These are phyloP conservation scores for Candida quercuum DNA, from an alignment of 805 yeast genomes.

Conservation along the genomic window DNA sequence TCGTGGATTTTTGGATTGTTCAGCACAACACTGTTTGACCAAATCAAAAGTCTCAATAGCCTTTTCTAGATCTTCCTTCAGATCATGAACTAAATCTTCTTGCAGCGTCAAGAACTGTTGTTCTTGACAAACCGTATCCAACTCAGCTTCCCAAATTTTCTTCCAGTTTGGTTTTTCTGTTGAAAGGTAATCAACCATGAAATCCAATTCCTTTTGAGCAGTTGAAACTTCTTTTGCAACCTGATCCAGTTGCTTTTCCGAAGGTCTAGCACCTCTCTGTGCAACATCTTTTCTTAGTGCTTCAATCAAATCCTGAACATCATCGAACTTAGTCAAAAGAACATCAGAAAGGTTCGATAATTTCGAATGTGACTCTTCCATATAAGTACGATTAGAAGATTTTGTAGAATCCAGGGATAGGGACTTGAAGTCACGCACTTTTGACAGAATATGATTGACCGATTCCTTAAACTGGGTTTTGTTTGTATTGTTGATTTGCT, in stretches of 20 bases:
- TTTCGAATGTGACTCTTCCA: conserved; percentile 69
- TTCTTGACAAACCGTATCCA: conserved; percentile 87
- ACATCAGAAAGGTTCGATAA: conserved; percentile 73
- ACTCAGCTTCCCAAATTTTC: conserved; percentile 84
- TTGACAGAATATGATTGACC: conserved; percentile 37
- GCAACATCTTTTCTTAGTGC: conserved; percentile 88
- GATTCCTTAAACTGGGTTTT: conserved; percentile 36
- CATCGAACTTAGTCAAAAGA: conserved; percentile 78
- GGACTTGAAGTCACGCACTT: conserved; percentile 48
- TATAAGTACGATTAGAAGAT: conserved; percentile 43
- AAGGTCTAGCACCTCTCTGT: conserved; percentile 78
- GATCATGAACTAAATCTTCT: conserved; percentile 75
- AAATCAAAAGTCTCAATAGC: conserved; percentile 78
- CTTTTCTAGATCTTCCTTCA: conserved; percentile 73
- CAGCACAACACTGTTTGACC: conserved; percentile 76
- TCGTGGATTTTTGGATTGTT: conserved; percentile 61
- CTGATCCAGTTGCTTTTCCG: conserved; percentile 62
- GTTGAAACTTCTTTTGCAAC: conserved; percentile 59
- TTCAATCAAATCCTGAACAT: conserved; percentile 87
- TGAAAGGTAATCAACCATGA: conserved; percentile 55
- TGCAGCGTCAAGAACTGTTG: conserved; percentile 89
- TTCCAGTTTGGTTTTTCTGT: conserved; percentile 84
- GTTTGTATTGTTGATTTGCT: conserved; percentile 47
- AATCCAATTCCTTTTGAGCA: conserved; percentile 48
- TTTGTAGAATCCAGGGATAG: conserved; percentile 34